Base-by-base conservation (phyloP, 345 rosid genomes). In the Trapa incisa region DNA sequence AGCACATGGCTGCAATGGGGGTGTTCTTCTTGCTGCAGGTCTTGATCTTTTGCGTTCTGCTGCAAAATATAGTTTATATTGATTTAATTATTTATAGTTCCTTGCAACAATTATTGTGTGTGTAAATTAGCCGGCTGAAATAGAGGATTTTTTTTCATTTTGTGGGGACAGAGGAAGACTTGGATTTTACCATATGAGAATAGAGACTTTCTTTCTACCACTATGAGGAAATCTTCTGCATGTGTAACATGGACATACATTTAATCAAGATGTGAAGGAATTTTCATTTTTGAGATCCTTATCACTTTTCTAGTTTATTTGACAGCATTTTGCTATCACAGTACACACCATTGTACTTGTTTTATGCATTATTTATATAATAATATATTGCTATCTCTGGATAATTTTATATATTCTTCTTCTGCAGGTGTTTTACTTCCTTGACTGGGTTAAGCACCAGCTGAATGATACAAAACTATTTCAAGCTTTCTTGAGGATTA, bases 1-100 rank as follows among this genome's bases (percentile, higher is more conserved):
- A 94, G 77, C 99, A 94, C 78, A 94, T 94, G 99, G 99, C 84
- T 0, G 96, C 97, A 5, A 86, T 94, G 99, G 99, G 96, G 0
- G 92, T 91, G 53, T 94, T 94, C 85, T 91, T 94, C 78, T 75
- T 94, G 84, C 76, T 94, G 83, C 99, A 94, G 97, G 99, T 94
- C 9, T 22, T 17, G 2, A 17, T n/a, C 60, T n/a, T 54, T 54
- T 54, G 35, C 60, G 0, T 29, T 6, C 29, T 16, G 60, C 60
- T 54, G 60, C 60, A 54, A 6, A 22, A 1, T 54, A 35, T n/a
- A n/a, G 35, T 29, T 54, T 54, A 17, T 54, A 35, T 54, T 54
- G 33, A 17, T 54, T 54, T 16, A 2, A 54, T 54, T 17, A 17
- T 54, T 89, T 54, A n/a, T 22, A n/a, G 22, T 22, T 3, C 33